phyloP scores from a whole-genome alignment of 129 eudicot species.

The Flaveria trinervia region DNA sequence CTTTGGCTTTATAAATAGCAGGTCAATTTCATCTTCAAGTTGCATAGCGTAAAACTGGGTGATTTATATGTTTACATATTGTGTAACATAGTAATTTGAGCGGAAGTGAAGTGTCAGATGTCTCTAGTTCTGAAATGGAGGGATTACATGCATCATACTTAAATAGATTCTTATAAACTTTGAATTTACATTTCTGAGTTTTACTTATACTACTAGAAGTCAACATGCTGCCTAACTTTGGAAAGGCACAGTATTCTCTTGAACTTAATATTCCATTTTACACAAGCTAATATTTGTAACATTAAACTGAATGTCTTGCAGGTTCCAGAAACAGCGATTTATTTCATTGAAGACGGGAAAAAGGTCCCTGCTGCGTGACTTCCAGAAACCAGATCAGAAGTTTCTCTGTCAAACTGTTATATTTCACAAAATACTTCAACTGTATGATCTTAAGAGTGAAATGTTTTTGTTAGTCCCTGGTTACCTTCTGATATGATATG shows the following conservation, averaged over 20 bases:
- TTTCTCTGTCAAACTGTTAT: not conserved
- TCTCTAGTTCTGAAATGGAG: not conserved
- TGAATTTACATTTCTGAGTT: no score
- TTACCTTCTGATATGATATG: slow-evolving; percentile 4
- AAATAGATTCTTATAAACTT: not conserved
- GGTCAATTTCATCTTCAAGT: not conserved
- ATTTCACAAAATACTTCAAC: not conserved
- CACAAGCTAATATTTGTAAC: not conserved
- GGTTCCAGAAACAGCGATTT: slow-evolving; percentile 92
- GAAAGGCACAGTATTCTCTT: no score
- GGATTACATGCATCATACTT: not conserved
- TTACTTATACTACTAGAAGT: no score
- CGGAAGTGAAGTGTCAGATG: no score
- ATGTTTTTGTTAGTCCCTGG: slow-evolving; percentile 1
- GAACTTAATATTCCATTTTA: no score
- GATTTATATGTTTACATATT: not conserved
- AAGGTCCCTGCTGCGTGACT: slow-evolving; percentile 82
- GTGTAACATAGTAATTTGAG: not conserved
- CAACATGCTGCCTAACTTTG: no score
- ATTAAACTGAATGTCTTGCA: slow-evolving; percentile 31
- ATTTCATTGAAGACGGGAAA: slow-evolving; percentile 91
- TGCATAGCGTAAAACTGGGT: not conserved
- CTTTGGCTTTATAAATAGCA: not conserved
- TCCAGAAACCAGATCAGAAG: slow-evolving; percentile 5
- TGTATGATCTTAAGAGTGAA: slow-evolving; percentile 24